Evolutionary conservation across 169 alveolate species (phyloP).

Genomic region (Cryptosporidium felis): DNA sequence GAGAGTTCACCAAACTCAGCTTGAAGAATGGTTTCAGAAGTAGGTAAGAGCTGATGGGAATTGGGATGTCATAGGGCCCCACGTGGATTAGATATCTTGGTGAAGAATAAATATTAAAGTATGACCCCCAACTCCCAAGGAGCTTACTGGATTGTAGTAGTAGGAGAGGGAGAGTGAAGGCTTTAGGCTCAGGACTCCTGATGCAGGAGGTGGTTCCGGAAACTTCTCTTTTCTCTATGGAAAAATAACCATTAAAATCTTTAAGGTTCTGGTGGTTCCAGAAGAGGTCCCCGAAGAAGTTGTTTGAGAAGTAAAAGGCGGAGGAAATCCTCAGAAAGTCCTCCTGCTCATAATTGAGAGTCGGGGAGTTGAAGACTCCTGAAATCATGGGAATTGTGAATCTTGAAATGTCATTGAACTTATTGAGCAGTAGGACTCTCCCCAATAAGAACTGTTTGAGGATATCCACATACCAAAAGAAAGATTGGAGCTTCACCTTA

Average conservation of each 20-base stretch:
- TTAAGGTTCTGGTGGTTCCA: not conserved
- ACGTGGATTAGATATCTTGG: conserved; percentile 56
- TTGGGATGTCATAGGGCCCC: conserved; percentile 62
- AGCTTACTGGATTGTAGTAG: conserved; percentile 48
- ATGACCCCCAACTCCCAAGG: conserved; percentile 62
- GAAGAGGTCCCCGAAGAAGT: conserved; percentile 49
- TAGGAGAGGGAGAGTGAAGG: not conserved
- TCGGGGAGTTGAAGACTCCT: conserved; percentile 75
- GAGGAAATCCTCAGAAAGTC: conserved; percentile 73
- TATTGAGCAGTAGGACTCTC: conserved; percentile 58
- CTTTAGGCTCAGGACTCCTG: not conserved
- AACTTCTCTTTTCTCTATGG: conserved; percentile 14
- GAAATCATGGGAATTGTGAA: conserved; percentile 75
- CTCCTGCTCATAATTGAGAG: conserved; percentile 69
- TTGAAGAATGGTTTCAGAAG: conserved; percentile 38
- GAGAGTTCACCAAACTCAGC: conserved; percentile 10
- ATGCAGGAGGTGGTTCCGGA: not conserved
- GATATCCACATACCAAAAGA: conserved; percentile 63
- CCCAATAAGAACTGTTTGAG: conserved; percentile 47
- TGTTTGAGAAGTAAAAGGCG: conserved; percentile 14
- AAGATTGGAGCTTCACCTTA: not conserved
- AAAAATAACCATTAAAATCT: not conserved
- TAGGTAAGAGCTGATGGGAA: conserved; percentile 52
- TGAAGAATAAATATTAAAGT: conserved; percentile 47
- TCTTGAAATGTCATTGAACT: conserved; percentile 64